Evolutionary conservation across 208 protist genomes (phyloP).

Genomic region (Trypanosoma avium): DNA sequence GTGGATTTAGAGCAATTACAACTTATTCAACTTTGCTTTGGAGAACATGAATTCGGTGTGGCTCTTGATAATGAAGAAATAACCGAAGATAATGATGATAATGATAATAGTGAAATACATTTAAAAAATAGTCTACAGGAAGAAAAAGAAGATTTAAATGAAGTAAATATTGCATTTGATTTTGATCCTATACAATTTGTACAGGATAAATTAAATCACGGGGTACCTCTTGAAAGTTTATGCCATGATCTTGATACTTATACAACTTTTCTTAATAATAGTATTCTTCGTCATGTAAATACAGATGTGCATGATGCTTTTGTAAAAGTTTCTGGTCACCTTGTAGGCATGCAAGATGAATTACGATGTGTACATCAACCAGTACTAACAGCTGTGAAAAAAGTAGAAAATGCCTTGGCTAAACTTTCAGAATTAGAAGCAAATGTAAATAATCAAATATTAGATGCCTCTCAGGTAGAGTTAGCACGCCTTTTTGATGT

Average conservation of each 20-base stretch:
- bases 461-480: conserved; percentile 51
- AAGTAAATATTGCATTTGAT: conserved; percentile 11
- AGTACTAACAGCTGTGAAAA: conserved; percentile 45
- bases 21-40: conserved; percentile 86
- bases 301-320: conserved; percentile 78
- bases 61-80: conserved; percentile 28
- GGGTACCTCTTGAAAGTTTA: conserved; percentile 62
- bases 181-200: conserved; percentile 77
- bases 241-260: conserved; percentile 73
- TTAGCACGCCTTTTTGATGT: conserved; percentile 64
- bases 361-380: conserved; percentile 66
- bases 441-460: conserved; percentile 41
- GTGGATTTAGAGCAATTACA: conserved; percentile 57
- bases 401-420: conserved; percentile 35
- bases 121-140: neutral
- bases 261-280: conserved; percentile 44
- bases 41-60: conserved; percentile 87
- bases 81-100: neutral
- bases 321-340: conserved; percentile 63
- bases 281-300: conserved; percentile 74
- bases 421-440: conserved; percentile 40
- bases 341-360: conserved; percentile 78
- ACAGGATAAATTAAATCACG: conserved; percentile 61
- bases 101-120: neutral
- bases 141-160: conserved; percentile 1